Conservation (phyloP, 129 eudicot genomes). For the Tagetes patula region DNA sequence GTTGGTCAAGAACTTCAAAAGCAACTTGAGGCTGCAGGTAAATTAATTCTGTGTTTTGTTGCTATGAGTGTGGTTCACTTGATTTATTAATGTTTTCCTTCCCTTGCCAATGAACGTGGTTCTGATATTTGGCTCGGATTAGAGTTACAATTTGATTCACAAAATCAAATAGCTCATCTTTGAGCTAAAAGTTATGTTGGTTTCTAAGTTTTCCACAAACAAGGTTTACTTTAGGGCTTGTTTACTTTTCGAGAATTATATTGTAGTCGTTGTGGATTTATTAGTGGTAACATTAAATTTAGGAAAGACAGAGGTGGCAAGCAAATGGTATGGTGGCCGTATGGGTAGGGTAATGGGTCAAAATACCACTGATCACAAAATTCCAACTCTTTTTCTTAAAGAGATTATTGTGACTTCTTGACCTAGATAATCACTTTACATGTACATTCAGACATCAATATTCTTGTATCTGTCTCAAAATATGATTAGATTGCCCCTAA, state of each 20-base stretch:
- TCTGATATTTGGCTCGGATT: background rate
- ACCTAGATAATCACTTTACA: background rate
- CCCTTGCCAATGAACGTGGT: too few species aligned
- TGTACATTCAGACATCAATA: background rate
- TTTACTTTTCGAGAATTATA: background rate
- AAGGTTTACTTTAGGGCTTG: background rate
- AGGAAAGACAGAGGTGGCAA: too few species aligned
- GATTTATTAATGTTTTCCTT: background rate
- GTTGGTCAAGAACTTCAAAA: slow-evolving; percentile 91
- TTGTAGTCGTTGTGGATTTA: background rate
- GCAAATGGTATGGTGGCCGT: too few species aligned
- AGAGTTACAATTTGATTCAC: background rate
- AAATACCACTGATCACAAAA: too few species aligned
- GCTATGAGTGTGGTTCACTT: background rate
- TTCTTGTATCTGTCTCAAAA: slow-evolving; percentile 1
- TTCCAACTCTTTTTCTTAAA: background rate
- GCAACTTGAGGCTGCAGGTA: slow-evolving; percentile 97
- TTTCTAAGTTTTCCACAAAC: background rate
- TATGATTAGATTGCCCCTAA: background rate
- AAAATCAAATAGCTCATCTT: background rate
- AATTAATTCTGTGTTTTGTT: slow-evolving; percentile 18
- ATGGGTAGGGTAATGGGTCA: too few species aligned
- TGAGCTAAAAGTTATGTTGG: background rate
- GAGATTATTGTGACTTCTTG: background rate
- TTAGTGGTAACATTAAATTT: too few species aligned